A percentile compares a stretch with the other conserved stretches of the same genome.
Conservation (phyloP, 2,329 filamentous ascomycete species). For the Colletotrichum acutatum region DNA sequence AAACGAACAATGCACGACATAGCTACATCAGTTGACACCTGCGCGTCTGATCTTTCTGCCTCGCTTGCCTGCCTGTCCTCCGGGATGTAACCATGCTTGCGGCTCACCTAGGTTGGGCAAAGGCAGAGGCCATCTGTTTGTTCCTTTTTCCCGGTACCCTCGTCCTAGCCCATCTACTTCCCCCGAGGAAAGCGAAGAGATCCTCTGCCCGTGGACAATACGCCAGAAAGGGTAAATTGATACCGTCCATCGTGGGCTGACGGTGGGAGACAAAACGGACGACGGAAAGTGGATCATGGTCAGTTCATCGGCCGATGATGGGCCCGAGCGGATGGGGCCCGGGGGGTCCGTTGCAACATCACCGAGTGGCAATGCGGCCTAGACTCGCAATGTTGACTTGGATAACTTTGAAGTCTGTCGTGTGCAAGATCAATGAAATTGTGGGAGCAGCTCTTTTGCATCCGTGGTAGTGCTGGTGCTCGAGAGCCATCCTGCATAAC, state of each 20-base stretch:
- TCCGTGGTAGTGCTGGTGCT: too few species aligned
- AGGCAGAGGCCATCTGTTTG: background rate
- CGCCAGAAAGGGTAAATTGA: background rate
- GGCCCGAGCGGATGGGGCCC: background rate
- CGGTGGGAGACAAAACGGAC: background rate
- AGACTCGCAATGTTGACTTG: background rate
- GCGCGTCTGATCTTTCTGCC: background rate
- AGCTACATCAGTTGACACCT: background rate
- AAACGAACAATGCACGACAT: constrained; percentile 15
- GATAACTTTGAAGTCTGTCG: background rate
- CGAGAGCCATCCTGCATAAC: background rate
- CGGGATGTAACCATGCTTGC: constrained; percentile 2
- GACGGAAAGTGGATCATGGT: background rate
- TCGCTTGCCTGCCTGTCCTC: background rate
- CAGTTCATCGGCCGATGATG: constrained; percentile 15
- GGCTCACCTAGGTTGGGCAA: background rate
- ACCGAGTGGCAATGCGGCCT: too few species aligned
- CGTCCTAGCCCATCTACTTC: background rate
- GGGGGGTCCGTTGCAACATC: background rate
- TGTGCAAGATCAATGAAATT: background rate
- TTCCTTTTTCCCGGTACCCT: background rate
- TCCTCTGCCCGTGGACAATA: background rate
- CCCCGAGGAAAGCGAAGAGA: background rate
- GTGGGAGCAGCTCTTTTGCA: too few species aligned
- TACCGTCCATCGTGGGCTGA: background rate